Conservation (phyloP, 2,329 filamentous ascomycete species). For the Microdochium trichocladiopsis region DNA sequence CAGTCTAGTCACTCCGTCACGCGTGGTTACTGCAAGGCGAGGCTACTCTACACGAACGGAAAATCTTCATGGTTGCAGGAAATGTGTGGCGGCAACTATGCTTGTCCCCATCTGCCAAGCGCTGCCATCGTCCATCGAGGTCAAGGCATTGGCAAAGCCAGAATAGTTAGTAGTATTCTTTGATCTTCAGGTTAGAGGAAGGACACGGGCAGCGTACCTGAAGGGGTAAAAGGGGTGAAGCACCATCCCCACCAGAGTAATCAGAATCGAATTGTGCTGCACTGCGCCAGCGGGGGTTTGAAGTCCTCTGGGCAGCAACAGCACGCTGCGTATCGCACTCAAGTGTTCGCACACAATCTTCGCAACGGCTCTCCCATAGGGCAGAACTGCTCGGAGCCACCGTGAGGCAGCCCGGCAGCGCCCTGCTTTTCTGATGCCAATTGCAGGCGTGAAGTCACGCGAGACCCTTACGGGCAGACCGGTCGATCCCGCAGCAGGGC, state of each 20-base stretch:
- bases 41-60: no score
- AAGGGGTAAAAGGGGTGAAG: conserved; percentile 42
- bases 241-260: conserved; percentile 80
- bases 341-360: conserved; percentile 88
- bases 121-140: no score
- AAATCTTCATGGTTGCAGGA: no score
- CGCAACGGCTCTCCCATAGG: conserved; percentile 91
- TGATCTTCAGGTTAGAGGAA: neutral
- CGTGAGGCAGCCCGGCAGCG: conserved; percentile 19
- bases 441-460: conserved; percentile 77
- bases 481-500: conserved; percentile 31
- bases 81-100: no score
- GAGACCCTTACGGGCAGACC: conserved; percentile 81
- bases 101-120: no score
- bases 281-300: conserved; percentile 14
- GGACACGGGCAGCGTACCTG: conserved; percentile 16
- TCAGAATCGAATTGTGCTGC: conserved; percentile 83
- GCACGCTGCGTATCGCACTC: conserved; percentile 94
- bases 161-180: neutral
- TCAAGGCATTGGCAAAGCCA: no score
- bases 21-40: no score
- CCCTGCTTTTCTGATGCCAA: conserved; percentile 90
- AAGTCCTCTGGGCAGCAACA: conserved; percentile 13
- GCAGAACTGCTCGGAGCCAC: conserved; percentile 27
- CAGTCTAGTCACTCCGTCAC: no score